Conservation (phyloP, 164 flowering plant genomes). For the Akebia trifoliata region DNA sequence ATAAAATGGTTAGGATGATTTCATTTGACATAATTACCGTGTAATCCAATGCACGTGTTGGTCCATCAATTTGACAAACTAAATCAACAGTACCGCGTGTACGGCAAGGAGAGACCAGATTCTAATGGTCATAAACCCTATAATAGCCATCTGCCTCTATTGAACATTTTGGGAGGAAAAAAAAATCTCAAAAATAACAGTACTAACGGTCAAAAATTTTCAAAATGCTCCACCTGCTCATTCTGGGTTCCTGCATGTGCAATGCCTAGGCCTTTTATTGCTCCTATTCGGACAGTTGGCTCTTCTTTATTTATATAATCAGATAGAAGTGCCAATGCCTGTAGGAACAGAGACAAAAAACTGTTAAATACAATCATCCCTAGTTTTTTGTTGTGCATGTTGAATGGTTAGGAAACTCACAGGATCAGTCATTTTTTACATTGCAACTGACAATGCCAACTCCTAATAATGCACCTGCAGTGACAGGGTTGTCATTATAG, state of each 20-base stretch:
- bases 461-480: slow-evolving; percentile 87
- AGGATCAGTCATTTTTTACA: slow-evolving; percentile 87
- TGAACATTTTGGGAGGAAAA: background rate
- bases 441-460: slow-evolving; percentile 90
- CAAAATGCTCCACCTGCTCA: slow-evolving; percentile 49
- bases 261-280: slow-evolving; percentile 91
- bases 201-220: background rate
- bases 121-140: background rate
- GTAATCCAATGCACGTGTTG: too few species aligned
- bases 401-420: slow-evolving; percentile 39
- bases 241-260: slow-evolving; percentile 93
- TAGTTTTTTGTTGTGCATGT: too few species aligned
- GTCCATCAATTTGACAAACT: too few species aligned
- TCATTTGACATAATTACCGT: too few species aligned
- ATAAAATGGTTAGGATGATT: too few species aligned
- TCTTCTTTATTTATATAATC: slow-evolving; percentile 81
- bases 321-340: slow-evolving; percentile 88
- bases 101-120: too few species aligned
- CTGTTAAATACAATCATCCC: background rate
- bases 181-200: background rate
- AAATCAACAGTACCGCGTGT: too few species aligned
- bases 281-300: slow-evolving; percentile 78
- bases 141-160: background rate
- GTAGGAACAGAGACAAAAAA: slow-evolving; percentile 7
- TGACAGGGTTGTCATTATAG: slow-evolving; percentile 73